phyloP scores from a whole-genome alignment of 192 early-diverging fungal genomes.

The Coemansia sp. region DNA sequence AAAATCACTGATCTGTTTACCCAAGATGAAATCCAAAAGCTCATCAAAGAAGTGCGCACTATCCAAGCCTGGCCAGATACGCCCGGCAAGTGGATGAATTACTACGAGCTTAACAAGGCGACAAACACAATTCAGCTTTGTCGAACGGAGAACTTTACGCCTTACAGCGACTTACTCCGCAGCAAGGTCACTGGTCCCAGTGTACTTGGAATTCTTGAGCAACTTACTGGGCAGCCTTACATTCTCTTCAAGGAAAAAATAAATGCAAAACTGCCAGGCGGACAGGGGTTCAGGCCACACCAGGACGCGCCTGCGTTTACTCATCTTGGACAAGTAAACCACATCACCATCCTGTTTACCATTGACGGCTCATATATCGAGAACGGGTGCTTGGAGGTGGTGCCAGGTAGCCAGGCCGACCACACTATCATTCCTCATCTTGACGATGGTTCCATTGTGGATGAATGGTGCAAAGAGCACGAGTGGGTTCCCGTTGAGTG shows the following conservation, averaged over 20 bases:
- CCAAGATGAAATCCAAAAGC: slow-evolving; percentile 49
- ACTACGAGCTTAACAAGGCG: slow-evolving; percentile 58
- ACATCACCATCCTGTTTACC: slow-evolving; percentile 62
- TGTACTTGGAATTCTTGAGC: slow-evolving; percentile 51
- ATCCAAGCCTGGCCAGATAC: slow-evolving; percentile 57
- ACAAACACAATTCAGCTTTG: slow-evolving; percentile 57
- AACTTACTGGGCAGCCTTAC: slow-evolving; percentile 58
- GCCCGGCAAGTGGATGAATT: slow-evolving; percentile 67
- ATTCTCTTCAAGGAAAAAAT: slow-evolving; percentile 67
- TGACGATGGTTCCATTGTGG: slow-evolving; percentile 47
- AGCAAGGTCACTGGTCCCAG: slow-evolving; percentile 53
- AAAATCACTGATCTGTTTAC: slow-evolving; percentile 59
- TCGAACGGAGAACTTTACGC: slow-evolving; percentile 66
- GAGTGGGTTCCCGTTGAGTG: slow-evolving; percentile 62
- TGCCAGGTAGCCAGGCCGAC: slow-evolving; percentile 56
- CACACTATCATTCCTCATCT: slow-evolving; percentile 49
- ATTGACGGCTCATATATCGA: slow-evolving; percentile 57
- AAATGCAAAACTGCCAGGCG: slow-evolving; percentile 63
- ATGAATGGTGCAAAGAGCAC: slow-evolving; percentile 54
- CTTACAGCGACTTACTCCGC: slow-evolving; percentile 53
- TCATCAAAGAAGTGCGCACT: slow-evolving; percentile 50
- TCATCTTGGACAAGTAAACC: slow-evolving; percentile 58
- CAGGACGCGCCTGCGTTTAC: slow-evolving; percentile 66
- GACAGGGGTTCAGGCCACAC: slow-evolving; percentile 62
- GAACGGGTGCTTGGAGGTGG: slow-evolving; percentile 63